Conservation (phyloP, 768 basidiomycete genomes). For the Panaeolus papilionaceus region DNA sequence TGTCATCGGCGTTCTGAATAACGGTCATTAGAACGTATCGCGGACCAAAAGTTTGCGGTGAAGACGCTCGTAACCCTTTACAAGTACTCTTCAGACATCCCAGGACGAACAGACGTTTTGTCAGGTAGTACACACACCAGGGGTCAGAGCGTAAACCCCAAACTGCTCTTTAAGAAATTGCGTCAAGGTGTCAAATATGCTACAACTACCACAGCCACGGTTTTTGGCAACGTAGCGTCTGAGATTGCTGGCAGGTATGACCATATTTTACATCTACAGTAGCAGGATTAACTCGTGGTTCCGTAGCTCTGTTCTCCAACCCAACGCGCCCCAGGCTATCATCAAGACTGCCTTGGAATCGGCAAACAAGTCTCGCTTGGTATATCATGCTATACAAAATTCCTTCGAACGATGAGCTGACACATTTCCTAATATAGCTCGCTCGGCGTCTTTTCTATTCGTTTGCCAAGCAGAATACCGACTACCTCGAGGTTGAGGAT, state of each 20-base stretch:
- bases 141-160: slow-evolving; percentile 54
- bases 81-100: slow-evolving; percentile 75
- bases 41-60: slow-evolving; percentile 83
- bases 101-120: slow-evolving; percentile 70
- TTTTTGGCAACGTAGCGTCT: slow-evolving; percentile 61
- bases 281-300: background rate
- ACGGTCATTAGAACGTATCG: slow-evolving; percentile 67
- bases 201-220: slow-evolving; percentile 84
- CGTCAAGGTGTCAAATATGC: slow-evolving; percentile 72
- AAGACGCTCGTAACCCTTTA: slow-evolving; percentile 77
- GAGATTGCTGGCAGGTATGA: slow-evolving; percentile 57
- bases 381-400: slow-evolving; percentile 31
- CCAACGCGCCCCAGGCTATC: slow-evolving; percentile 84
- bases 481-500: slow-evolving; percentile 68
- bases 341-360: slow-evolving; percentile 82
- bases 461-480: slow-evolving; percentile 66
- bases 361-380: slow-evolving; percentile 79
- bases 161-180: slow-evolving; percentile 67
- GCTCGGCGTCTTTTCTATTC: slow-evolving; percentile 89
- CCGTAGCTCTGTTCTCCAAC: slow-evolving; percentile 74
- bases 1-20: slow-evolving; percentile 21
- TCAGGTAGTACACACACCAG: slow-evolving; percentile 40
- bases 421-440: slow-evolving; percentile 49
- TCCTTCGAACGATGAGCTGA: slow-evolving; percentile 17
- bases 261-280: slow-evolving; percentile 9